Evolutionary conservation across 176 grass and related monocot genomes (phyloP).

Genomic region (Raddia guianensis): DNA sequence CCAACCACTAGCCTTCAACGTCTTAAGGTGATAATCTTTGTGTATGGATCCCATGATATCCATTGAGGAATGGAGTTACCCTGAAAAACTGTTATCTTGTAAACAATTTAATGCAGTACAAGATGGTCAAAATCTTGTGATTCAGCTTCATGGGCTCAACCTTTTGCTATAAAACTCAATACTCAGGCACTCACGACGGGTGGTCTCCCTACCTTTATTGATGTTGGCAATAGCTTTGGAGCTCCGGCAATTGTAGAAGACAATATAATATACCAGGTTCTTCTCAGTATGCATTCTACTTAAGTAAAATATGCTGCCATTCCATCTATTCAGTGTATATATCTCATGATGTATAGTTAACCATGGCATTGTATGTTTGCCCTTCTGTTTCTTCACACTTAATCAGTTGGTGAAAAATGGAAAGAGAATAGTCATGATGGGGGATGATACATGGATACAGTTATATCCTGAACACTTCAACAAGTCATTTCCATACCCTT

Average conservation of each 20-base stretch:
- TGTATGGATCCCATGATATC: not conserved
- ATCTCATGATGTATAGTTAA: conserved; percentile 22
- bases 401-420: conserved; percentile 75
- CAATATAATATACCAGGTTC: conserved; percentile 96
- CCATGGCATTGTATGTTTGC: not conserved
- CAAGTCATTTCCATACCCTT: conserved; percentile 89
- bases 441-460: conserved; percentile 95
- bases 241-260: conserved; percentile 94
- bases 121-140: not conserved
- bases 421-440: conserved; percentile 95
- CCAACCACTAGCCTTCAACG: conserved; percentile 96
- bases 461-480: conserved; percentile 95
- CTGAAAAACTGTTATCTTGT: not conserved
- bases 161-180: conserved; percentile 24
- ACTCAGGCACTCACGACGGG: conserved; percentile 82
- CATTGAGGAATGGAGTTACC: not conserved
- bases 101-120: conserved; percentile 7
- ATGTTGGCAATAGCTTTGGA: conserved; percentile 94
- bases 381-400: conserved; percentile 36
- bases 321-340: not conserved
- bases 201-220: conserved; percentile 96
- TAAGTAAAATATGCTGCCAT: not conserved
- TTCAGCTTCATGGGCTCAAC: conserved; percentile 8
- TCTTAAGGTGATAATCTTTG: conserved; percentile 60
- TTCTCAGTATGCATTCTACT: conserved; percentile 31